A percentile compares a stretch with the other conserved stretches of the same genome.
Evolutionary conservation across 495 filamentous ascomycete species (phyloP).

Genomic region (Penicillium waksmanii): DNA sequence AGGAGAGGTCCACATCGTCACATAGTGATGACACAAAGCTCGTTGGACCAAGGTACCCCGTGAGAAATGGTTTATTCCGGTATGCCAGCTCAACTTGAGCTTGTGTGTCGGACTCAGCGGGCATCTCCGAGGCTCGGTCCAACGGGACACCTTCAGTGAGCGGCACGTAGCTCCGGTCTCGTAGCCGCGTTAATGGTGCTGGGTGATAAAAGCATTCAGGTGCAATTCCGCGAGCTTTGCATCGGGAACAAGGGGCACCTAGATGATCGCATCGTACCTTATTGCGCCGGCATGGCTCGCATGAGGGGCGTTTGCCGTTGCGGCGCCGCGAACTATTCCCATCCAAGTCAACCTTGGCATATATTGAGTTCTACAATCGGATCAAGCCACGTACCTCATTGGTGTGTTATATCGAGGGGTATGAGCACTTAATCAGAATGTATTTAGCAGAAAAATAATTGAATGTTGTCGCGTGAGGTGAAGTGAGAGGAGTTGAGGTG

Average conservation of each 20-base stretch:
- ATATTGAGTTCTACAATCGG: neutral
- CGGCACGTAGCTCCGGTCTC: slow-evolving; percentile 10
- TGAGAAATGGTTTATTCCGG: slow-evolving; percentile 20
- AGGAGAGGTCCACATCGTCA: slow-evolving; percentile 23
- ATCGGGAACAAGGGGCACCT: slow-evolving; percentile 36
- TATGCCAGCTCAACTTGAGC: neutral
- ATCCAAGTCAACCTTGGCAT: too few relatives aligned
- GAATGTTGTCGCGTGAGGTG: neutral
- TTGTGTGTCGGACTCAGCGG: neutral
- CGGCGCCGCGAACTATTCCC: slow-evolving; percentile 35
- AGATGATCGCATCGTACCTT: slow-evolving; percentile 53
- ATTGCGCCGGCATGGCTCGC: slow-evolving; percentile 52
- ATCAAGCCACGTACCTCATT: slow-evolving; percentile 9
- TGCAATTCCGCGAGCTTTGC: slow-evolving; percentile 29
- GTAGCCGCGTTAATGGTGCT: slow-evolving; percentile 37
- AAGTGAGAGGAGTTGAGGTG: neutral
- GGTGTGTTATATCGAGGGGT: too few relatives aligned
- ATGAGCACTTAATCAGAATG: too few relatives aligned
- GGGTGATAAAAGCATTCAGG: slow-evolving; percentile 43
- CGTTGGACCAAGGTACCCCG: slow-evolving; percentile 39
- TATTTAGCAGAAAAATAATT: neutral
- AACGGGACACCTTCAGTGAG: slow-evolving; percentile 20
- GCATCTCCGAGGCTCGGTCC: slow-evolving; percentile 11
- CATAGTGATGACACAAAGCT: slow-evolving; percentile 34
- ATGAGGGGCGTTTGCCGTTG: slow-evolving; percentile 51